phyloP scores from a whole-genome alignment of 2,329 filamentous ascomycete species.

The Calcarisporium arbuscula region DNA sequence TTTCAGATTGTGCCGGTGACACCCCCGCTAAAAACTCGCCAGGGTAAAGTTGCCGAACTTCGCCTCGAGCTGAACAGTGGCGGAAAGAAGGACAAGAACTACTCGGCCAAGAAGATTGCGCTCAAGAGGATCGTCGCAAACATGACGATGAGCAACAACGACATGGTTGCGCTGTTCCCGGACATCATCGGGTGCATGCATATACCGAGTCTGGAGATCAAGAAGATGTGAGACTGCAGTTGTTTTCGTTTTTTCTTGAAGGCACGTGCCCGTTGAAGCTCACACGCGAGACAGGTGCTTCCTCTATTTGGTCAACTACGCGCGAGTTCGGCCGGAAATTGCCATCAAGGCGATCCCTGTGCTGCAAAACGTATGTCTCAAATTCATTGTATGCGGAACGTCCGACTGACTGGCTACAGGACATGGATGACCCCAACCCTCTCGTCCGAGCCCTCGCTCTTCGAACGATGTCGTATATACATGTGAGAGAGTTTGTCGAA shows the following conservation, averaged over 20 bases:
- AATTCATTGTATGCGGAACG: background rate
- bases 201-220: constrained; percentile 91
- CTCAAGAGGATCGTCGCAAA: constrained; percentile 99
- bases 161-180: constrained; percentile 95
- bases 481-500: constrained; percentile 93
- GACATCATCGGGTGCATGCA: constrained; percentile 96
- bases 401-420: constrained; percentile 40
- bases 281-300: constrained; percentile 66
- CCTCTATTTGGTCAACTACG: constrained; percentile 94
- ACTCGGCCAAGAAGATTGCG: constrained; percentile 90
- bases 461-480: constrained; percentile 94
- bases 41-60: constrained; percentile 98
- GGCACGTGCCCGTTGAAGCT: too few relatives aligned
- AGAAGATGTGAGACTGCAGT: constrained; percentile 76
- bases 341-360: constrained; percentile 89
- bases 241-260: too few relatives aligned
- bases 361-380: constrained; percentile 60
- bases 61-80: constrained; percentile 89
- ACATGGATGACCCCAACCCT: constrained; percentile 90
- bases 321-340: constrained; percentile 87
- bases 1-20: constrained; percentile 52
- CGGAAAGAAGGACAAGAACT: constrained; percentile 97
- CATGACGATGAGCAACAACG: constrained; percentile 99
- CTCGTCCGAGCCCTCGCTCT: constrained; percentile 86
- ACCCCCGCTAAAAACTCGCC: constrained; percentile 49